These are phyloP conservation scores for Blastocrithidia nonstop DNA, from an alignment of 208 protist species.

Conservation along the genomic window DNA sequence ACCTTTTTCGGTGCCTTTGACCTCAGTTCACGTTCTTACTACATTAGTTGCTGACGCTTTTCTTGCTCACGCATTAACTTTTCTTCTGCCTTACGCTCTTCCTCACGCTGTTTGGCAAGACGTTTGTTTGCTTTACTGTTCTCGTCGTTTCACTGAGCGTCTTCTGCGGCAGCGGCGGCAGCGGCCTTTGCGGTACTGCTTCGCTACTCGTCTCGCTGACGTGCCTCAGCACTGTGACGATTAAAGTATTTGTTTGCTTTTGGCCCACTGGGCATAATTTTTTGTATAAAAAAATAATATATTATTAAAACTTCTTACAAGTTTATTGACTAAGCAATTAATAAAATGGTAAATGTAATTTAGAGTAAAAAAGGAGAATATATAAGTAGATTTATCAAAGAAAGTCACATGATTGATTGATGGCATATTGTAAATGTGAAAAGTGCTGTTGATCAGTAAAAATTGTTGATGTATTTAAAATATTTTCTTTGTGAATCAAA, in stretches of 20 bases:
- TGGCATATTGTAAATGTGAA: no score
- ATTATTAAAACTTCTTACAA: neutral
- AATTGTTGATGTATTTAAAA: neutral
- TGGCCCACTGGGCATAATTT: conserved; percentile 66
- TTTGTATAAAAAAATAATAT: neutral
- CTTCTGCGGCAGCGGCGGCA: conserved; percentile 25
- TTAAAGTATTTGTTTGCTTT: conserved; percentile 78
- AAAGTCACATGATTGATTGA: no score
- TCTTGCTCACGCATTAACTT: conserved; percentile 29
- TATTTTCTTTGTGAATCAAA: neutral
- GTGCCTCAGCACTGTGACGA: conserved; percentile 71
- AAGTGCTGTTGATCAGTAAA: no score
- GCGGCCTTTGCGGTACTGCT: conserved; percentile 10
- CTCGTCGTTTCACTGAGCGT: conserved; percentile 56
- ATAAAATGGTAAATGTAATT: neutral
- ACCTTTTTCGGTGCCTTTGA: conserved; percentile 58
- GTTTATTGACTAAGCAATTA: neutral
- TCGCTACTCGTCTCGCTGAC: conserved; percentile 49
- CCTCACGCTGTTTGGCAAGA: conserved; percentile 40
- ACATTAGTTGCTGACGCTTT: conserved; percentile 48
- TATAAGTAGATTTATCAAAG: no score
- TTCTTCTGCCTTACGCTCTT: conserved; percentile 38
- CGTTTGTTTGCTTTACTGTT: conserved; percentile 45
- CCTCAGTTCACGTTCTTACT: conserved; percentile 53
- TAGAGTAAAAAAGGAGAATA: neutral